A percentile compares a stretch with the other conserved stretches of the same genome.
These are phyloP conservation scores for Rhinocladiella mackenziei DNA, from an alignment of 2,329 filamentous ascomycete species.

Conservation along the genomic window DNA sequence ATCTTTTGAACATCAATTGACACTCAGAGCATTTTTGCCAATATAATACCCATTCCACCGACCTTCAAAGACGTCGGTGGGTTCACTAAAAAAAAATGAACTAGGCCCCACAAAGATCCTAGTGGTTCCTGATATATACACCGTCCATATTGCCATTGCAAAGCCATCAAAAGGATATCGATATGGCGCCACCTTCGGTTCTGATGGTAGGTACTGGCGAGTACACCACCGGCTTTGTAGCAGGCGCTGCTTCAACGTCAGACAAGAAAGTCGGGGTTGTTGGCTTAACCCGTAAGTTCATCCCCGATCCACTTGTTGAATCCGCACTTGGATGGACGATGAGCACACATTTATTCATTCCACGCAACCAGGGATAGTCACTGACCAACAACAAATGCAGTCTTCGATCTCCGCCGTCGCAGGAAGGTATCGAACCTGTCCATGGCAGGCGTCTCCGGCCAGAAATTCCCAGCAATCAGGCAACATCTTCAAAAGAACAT, in stretches of 20 bases:
- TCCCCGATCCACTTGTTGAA: too few species aligned
- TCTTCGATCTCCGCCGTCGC: constrained; percentile 62
- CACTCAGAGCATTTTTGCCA: too few species aligned
- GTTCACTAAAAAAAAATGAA: too few species aligned
- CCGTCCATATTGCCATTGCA: too few species aligned
- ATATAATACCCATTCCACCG: too few species aligned
- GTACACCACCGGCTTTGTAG: constrained; percentile 94
- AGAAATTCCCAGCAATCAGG: constrained; percentile 90
- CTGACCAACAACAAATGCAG: constrained; percentile 45
- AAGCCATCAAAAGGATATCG: too few species aligned
- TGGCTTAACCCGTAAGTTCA: constrained; percentile 58
- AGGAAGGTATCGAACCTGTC: constrained; percentile 81
- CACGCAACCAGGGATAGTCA: background rate
- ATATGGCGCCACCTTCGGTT: constrained; percentile 61
- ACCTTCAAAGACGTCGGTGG: too few species aligned
- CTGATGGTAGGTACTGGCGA: constrained; percentile 87
- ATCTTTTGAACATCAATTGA: too few species aligned
- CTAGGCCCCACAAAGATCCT: too few species aligned
- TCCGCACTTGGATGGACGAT: background rate
- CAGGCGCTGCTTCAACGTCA: constrained; percentile 73
- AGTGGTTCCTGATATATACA: too few species aligned
- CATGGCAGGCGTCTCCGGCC: constrained; percentile 87
- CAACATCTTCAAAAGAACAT: constrained; percentile 87
- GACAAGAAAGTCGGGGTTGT: constrained; percentile 98
- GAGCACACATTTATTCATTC: background rate